Percentiles rank a stretch among this genome's conserved stretches.
These are phyloP conservation scores for Colletotrichum sp. DNA, from an alignment of 2,329 filamentous ascomycete genomes.

Conservation along the genomic window DNA sequence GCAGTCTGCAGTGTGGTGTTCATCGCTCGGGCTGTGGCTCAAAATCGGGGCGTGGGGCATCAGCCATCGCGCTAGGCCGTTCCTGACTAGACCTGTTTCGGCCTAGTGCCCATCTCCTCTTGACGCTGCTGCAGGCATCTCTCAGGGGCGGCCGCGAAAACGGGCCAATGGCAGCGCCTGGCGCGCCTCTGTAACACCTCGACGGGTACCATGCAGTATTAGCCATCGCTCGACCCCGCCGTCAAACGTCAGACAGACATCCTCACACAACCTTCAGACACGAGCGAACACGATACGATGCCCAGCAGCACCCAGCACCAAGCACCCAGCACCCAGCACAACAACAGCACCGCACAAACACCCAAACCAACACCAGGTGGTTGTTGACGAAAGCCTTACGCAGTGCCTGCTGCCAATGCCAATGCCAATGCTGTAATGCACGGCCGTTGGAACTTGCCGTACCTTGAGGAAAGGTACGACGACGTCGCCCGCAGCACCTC, in stretches of 20 bases:
- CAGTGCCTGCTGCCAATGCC: neutral
- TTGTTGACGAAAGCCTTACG: neutral
- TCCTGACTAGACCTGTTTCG: neutral
- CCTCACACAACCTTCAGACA: constrained; percentile 23
- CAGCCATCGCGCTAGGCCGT: neutral
- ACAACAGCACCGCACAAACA: neutral
- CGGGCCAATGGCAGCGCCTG: constrained; percentile 35
- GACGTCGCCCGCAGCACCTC: neutral
- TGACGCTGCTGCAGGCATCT: neutral
- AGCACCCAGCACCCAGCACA: neutral
- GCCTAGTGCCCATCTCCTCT: neutral
- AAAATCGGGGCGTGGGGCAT: neutral
- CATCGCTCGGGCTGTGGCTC: neutral
- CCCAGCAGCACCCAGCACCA: neutral
- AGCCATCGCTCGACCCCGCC: constrained; percentile 38
- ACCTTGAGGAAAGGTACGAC: neutral
- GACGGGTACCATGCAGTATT: constrained; percentile 28
- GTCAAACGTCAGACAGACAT: constrained; percentile 41
- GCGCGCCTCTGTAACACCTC: constrained; percentile 42
- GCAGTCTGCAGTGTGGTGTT: neutral
- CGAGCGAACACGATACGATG: neutral
- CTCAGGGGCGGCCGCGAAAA: constrained; percentile 14
- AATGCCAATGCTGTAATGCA: neutral
- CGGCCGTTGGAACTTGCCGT: neutral
- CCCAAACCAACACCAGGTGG: neutral